These are phyloP conservation scores for Microcera coccophila DNA, from an alignment of 2,329 filamentous ascomycete species.

Conservation along the genomic window DNA sequence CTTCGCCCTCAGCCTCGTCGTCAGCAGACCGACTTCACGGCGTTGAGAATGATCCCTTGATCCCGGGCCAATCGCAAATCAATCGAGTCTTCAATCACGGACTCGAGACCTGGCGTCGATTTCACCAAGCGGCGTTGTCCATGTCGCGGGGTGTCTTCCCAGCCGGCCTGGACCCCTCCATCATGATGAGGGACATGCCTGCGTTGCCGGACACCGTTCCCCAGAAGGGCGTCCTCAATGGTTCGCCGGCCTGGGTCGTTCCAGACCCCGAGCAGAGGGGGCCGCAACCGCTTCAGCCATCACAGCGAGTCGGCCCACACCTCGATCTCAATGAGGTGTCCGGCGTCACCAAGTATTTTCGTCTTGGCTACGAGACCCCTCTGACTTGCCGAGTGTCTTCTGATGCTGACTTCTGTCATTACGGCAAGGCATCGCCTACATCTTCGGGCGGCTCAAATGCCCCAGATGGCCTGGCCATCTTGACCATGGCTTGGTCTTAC, in stretches of 20 bases:
- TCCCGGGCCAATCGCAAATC: slow-evolving; percentile 19
- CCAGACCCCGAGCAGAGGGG: slow-evolving; percentile 21
- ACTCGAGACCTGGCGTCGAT: slow-evolving; percentile 20
- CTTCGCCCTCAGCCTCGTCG: slow-evolving; percentile 2
- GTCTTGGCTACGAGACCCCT: slow-evolving; percentile 21
- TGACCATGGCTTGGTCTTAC: slow-evolving; percentile 28
- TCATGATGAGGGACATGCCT: slow-evolving; percentile 26
- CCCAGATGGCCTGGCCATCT: slow-evolving; percentile 24
- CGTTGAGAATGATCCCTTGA: slow-evolving; percentile 20
- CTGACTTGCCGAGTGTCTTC: slow-evolving; percentile 20
- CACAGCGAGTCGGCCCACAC: slow-evolving; percentile 4
- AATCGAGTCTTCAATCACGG: slow-evolving; percentile 21
- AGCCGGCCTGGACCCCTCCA: slow-evolving; percentile 17
- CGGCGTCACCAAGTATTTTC: slow-evolving; percentile 26
- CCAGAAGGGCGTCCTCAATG: slow-evolving; percentile 20
- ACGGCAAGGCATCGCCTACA: slow-evolving; percentile 15
- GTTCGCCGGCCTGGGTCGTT: slow-evolving; percentile 23
- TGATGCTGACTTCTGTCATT: slow-evolving; percentile 15
- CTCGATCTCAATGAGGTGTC: slow-evolving; percentile 21
- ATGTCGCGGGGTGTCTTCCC: slow-evolving; percentile 21
- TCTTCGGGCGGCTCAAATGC: slow-evolving; percentile 15
- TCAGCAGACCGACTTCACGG: slow-evolving; percentile 11
- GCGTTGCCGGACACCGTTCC: slow-evolving; percentile 21
- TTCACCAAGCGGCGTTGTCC: slow-evolving; percentile 15
- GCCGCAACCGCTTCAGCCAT: slow-evolving; percentile 3